These are phyloP conservation scores for Taphrina sp. DNA, from an alignment of 1,139 yeast genomes.

Conservation along the genomic window DNA sequence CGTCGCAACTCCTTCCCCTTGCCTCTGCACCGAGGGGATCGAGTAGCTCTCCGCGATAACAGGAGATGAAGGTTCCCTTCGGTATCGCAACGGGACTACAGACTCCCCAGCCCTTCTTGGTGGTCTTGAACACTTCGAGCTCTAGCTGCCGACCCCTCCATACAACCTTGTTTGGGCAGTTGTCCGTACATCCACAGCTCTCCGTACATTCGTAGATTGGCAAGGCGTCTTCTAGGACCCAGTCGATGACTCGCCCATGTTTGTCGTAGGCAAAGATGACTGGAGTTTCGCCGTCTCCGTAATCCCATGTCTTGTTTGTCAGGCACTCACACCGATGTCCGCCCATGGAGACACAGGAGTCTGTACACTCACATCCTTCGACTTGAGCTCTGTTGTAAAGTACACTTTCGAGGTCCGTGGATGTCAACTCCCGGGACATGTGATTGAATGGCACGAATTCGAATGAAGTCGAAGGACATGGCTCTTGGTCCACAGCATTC, in stretches of 20 bases:
- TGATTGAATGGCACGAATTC: conserved; percentile 17
- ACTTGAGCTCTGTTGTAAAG: conserved; percentile 19
- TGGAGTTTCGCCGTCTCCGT: conserved; percentile 27
- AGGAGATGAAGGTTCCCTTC: conserved; percentile 34
- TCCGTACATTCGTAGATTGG: conserved; percentile 33
- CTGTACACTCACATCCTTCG: conserved; percentile 22
- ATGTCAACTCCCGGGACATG: conserved; percentile 8
- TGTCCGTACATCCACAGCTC: conserved; percentile 28
- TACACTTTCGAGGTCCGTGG: conserved; percentile 4
- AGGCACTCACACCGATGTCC: conserved; percentile 28
- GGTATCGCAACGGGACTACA: conserved; percentile 27
- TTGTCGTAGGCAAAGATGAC: conserved; percentile 28
- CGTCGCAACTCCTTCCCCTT: conserved; percentile 26
- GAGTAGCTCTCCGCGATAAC: conserved; percentile 35
- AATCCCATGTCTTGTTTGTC: conserved; percentile 3
- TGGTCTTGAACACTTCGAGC: conserved; percentile 34
- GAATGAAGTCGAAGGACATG: conserved; percentile 19
- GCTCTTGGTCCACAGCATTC: conserved; percentile 26
- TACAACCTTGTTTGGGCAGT: conserved; percentile 33
- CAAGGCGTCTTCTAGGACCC: conserved; percentile 4
- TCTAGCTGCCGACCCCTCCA: conserved; percentile 33
- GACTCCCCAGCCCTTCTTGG: conserved; percentile 36
- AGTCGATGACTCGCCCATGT: conserved; percentile 24
- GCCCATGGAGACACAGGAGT: conserved; percentile 16
- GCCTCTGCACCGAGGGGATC: conserved; percentile 30